A percentile compares a stretch with the other conserved stretches of the same genome.
Evolutionary conservation across 768 basidiomycete genomes (phyloP).

Genomic region (Sarcodon sp.): DNA sequence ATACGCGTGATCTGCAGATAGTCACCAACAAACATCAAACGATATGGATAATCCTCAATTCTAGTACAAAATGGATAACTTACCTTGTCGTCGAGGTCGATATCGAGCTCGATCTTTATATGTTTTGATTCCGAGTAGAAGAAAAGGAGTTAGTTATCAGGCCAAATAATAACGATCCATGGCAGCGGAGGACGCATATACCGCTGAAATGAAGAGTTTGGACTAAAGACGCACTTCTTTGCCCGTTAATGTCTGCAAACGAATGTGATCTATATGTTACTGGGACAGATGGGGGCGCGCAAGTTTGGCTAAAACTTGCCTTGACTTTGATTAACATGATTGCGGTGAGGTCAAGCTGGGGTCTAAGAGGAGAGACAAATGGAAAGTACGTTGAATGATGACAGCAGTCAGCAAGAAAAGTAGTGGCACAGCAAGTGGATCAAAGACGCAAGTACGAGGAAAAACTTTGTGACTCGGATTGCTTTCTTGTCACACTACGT

Average conservation of each 20-base stretch:
- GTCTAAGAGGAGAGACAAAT: no score
- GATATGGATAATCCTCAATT: neutral
- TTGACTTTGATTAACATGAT: constrained; percentile 86
- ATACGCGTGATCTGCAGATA: constrained; percentile 68
- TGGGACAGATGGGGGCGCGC: neutral
- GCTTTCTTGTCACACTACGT: no score
- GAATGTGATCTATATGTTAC: constrained; percentile 1
- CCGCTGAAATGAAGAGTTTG: neutral
- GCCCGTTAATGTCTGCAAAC: constrained; percentile 77
- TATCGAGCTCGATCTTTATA: constrained; percentile 82
- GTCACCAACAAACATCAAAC: neutral
- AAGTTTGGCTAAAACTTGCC: constrained; percentile 25
- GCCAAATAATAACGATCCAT: neutral
- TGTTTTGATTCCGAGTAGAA: neutral
- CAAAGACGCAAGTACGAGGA: no score
- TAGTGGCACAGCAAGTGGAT: no score
- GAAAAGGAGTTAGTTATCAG: neutral
- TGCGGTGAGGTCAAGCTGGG: neutral
- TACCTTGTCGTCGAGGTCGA: constrained; percentile 82
- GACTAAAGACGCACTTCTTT: constrained; percentile 60
- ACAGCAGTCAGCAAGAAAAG: no score
- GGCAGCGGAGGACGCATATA: neutral
- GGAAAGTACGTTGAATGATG: no score
- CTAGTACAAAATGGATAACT: constrained; percentile 7
- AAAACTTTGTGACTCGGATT: no score